Evolutionary conservation across 129 eudicot species (phyloP).

Genomic region (Tagetes patula): DNA sequence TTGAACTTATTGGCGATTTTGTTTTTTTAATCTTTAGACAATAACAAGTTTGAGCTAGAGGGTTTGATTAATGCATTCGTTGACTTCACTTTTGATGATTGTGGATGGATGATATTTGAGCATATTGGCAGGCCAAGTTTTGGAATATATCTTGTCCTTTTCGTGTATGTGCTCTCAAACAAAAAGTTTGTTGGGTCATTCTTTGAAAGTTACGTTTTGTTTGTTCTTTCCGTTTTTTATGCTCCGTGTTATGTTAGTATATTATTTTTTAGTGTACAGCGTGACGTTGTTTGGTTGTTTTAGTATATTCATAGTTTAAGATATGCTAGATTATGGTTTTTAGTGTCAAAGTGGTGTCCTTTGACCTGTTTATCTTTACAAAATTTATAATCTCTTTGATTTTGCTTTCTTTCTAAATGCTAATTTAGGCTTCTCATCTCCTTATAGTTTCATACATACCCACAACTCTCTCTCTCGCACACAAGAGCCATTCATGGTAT

Average conservation of each 20-base stretch:
- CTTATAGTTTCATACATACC: neutral
- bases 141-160: constrained; percentile 19
- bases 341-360: constrained; percentile 22
- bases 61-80: neutral
- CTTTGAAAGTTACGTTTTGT: constrained; percentile 20
- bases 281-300: constrained; percentile 32
- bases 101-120: constrained; percentile 18
- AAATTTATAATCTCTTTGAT: neutral
- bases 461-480: neutral
- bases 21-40: neutral
- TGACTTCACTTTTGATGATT: constrained; percentile 11
- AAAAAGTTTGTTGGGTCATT: neutral
- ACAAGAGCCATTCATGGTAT: constrained; percentile 3
- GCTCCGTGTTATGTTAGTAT: constrained; percentile 8
- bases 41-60: neutral
- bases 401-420: constrained; percentile 23
- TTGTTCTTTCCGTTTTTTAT: constrained; percentile 9
- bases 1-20: neutral
- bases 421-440: constrained; percentile 27
- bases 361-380: constrained; percentile 13
- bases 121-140: constrained; percentile 28
- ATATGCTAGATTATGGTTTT: constrained; percentile 26
- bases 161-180: constrained; percentile 2
- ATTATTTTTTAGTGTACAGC: constrained; percentile 6
- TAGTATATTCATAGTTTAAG: constrained; percentile 13